Evolutionary conservation across 2,329 filamentous ascomycete species (phyloP).

Genomic region (Aspergillus sp.): DNA sequence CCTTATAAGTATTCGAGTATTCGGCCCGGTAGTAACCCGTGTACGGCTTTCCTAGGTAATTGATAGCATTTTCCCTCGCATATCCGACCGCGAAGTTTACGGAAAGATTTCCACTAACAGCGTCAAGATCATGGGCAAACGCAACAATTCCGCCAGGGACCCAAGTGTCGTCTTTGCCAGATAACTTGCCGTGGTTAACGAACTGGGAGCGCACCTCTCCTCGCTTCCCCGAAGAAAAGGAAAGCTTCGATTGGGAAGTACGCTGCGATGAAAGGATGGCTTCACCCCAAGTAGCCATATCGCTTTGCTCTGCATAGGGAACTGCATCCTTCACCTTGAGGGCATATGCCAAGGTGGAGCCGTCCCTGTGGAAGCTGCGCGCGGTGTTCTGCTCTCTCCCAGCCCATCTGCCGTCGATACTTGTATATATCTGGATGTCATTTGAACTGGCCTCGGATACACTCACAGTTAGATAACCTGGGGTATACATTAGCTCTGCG

Average conservation of each 20-base stretch:
- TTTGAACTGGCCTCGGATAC: constrained; percentile 24
- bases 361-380: constrained; percentile 23
- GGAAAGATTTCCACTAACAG: constrained; percentile 24
- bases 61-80: constrained; percentile 41
- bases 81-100: constrained; percentile 46
- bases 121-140: constrained; percentile 42
- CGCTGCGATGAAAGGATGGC: constrained; percentile 41
- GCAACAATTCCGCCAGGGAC: constrained; percentile 33
- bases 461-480: constrained; percentile 44
- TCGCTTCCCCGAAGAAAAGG: constrained; percentile 30
- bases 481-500: constrained; percentile 9
- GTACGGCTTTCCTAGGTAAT: constrained; percentile 42
- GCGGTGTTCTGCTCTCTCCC: constrained; percentile 30
- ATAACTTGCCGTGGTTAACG: constrained; percentile 30
- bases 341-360: constrained; percentile 32
- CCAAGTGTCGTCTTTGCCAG: constrained; percentile 25
- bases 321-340: constrained; percentile 32
- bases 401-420: constrained; percentile 48
- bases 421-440: constrained; percentile 43
- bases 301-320: constrained; percentile 35
- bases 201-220: constrained; percentile 33
- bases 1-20: constrained; percentile 33
- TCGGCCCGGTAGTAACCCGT: constrained; percentile 42
- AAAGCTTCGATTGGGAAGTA: constrained; percentile 25
- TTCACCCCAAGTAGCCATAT: constrained; percentile 47